Evolutionary conservation across 2,329 filamentous ascomycete species (phyloP).

Genomic region (Fusarium piperis): DNA sequence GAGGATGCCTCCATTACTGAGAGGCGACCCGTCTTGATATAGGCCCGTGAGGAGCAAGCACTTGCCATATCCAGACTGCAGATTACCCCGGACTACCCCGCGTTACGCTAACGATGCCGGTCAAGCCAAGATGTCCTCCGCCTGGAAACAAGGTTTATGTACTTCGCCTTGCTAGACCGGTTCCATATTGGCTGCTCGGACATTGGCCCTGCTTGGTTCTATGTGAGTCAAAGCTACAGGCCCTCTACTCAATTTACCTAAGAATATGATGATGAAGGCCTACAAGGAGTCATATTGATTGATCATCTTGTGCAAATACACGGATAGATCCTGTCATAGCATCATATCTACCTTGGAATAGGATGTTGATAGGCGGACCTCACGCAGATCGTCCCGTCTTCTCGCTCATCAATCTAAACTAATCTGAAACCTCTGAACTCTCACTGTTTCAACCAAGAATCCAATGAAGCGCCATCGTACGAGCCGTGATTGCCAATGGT

Average conservation of each 20-base stretch:
- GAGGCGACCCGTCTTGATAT: conserved; percentile 9
- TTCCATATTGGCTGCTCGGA: not conserved
- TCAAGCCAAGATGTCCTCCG: not conserved
- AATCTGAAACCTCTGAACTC: not conserved
- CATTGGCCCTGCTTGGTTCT: not conserved
- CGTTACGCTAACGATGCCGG: not conserved
- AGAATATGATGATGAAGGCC: too few species aligned
- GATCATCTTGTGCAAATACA: too few species aligned
- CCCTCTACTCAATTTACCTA: too few species aligned
- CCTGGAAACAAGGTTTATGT: conserved; percentile 4
- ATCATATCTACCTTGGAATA: too few species aligned
- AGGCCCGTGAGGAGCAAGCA: not conserved
- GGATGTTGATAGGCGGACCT: not conserved
- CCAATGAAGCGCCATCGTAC: not conserved
- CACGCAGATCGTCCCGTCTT: not conserved
- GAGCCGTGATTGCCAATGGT: not conserved
- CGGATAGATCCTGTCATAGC: too few species aligned
- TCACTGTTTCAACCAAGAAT: too few species aligned
- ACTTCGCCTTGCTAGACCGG: not conserved
- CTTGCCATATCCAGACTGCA: not conserved
- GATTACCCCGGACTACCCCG: conserved; percentile 29
- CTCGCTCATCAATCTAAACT: not conserved
- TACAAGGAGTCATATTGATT: too few species aligned
- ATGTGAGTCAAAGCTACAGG: too few species aligned
- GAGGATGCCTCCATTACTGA: not conserved